Evolutionary conservation across 1,284 basidiomycete species (phyloP), one percentile per base, ranked within the genome.

Genomic region (Cryptococcus neoformans): DNA sequence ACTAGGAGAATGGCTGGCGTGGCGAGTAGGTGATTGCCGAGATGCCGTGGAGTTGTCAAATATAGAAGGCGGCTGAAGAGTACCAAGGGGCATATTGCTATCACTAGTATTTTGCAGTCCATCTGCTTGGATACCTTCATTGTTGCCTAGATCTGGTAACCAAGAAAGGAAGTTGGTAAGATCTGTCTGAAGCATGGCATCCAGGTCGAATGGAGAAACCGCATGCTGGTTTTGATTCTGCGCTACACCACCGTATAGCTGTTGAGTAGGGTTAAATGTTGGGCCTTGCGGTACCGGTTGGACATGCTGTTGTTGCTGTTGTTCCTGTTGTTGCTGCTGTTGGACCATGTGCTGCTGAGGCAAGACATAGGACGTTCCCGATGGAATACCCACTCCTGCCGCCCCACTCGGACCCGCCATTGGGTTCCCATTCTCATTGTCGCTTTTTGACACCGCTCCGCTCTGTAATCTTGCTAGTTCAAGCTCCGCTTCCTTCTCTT

Each of bases 401-500:
- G 54, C 48, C 16, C 35, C 41, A 35, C 61, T 58, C 0, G 60
- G 57, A 45, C 35, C 67, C 65, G 36, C 60, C 50, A 49, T 28
- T n/a, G n/a, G n/a, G 44, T 14, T 34, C 9, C 4, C 12, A n/a
- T 21, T 61, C 34, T 34, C 44, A n/a, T 38, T 16, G 44, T 28
- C n/a, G n/a, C 35, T 28, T 46, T 46, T 54, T 0, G 52, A 34
- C 16, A 50, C 55, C 14, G 50, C 56, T 6, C 54, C 56, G 48
- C 49, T 48, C 53, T 63, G 70, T 36, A 74, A 56, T n/a, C 64
- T 64, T 37, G 59, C 48, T 21, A 77, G 60, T 44, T 74, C 74
- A 49, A 73, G 49, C 51, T 75, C 73, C 2, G 74, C 74, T 48
- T 74, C 70, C 39, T 62, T 65, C 55, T 75, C 74, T 44, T 67